phyloP scores from a whole-genome alignment of 1,284 basidiomycete species.

The Naganishia sp. region DNA sequence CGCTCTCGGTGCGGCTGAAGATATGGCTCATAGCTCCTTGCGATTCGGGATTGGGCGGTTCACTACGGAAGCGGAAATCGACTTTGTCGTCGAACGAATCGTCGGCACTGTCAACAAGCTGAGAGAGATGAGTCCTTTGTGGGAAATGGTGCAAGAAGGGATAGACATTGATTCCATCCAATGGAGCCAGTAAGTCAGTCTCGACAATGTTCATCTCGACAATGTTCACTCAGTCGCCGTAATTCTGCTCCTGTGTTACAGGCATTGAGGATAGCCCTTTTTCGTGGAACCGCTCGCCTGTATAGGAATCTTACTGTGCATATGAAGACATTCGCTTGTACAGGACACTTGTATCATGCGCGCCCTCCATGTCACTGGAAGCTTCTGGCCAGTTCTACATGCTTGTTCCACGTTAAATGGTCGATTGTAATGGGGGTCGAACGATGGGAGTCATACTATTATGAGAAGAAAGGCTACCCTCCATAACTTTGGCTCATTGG shows the following conservation, averaged over 20 bases:
- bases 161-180: slow-evolving; percentile 91
- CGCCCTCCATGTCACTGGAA: too few relatives aligned
- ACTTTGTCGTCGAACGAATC: slow-evolving; percentile 89
- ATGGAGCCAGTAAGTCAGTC: slow-evolving; percentile 67
- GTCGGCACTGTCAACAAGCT: slow-evolving; percentile 75
- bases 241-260: not conserved
- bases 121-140: slow-evolving; percentile 81
- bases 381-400: too few relatives aligned
- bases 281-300: too few relatives aligned
- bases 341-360: too few relatives aligned
- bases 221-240: not conserved
- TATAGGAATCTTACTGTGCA: too few relatives aligned
- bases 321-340: too few relatives aligned
- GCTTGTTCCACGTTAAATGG: too few relatives aligned
- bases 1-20: slow-evolving; percentile 93
- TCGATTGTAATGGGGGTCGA: too few relatives aligned
- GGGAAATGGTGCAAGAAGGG: slow-evolving; percentile 99
- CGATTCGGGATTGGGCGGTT: slow-evolving; percentile 98
- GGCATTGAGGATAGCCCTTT: too few relatives aligned
- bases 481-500: too few relatives aligned
- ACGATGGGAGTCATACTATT: too few relatives aligned
- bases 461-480: too few relatives aligned
- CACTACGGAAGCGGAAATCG: slow-evolving; percentile 95
- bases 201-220: not conserved
- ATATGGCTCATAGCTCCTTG: slow-evolving; percentile 97